A percentile compares a stretch with the other conserved stretches of the same genome.
Conservation (phyloP, 345 rosid species). For the Cardamine occulta region DNA sequence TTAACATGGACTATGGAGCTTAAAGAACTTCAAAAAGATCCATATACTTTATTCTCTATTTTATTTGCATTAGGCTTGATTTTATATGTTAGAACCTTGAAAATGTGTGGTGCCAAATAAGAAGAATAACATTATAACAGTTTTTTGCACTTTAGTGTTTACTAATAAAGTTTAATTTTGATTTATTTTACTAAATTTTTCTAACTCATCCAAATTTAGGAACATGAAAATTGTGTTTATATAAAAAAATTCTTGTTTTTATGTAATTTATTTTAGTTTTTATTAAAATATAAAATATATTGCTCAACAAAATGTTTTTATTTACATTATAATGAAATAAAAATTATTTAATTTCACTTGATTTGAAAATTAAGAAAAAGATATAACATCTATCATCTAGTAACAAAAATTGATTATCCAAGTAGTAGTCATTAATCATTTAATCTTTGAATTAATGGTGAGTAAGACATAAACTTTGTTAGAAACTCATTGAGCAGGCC, state of each 20-base stretch:
- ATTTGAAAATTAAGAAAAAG: background rate
- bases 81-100: background rate
- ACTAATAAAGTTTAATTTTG: background rate
- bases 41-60: background rate
- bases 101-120: conserved; percentile 12
- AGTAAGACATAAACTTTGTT: background rate
- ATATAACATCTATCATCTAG: background rate
- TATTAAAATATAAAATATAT: background rate
- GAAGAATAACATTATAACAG: conserved; percentile 1
- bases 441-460: background rate
- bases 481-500: conserved; percentile 11
- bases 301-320: background rate
- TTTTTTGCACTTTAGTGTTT: background rate
- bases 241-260: too few relatives aligned
- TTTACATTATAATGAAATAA: background rate
- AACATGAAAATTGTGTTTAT: too few relatives aligned
- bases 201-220: background rate
- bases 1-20: conserved; percentile 8
- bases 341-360: background rate
- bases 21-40: background rate
- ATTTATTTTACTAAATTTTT: background rate
- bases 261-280: background rate
- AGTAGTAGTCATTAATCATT: background rate
- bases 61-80: background rate
- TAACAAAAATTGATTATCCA: background rate